A percentile compares a stretch with the other conserved stretches of the same genome.
phyloP scores from a whole-genome alignment of 148 eudicot genomes.

The Arctostaphylos glauca region DNA sequence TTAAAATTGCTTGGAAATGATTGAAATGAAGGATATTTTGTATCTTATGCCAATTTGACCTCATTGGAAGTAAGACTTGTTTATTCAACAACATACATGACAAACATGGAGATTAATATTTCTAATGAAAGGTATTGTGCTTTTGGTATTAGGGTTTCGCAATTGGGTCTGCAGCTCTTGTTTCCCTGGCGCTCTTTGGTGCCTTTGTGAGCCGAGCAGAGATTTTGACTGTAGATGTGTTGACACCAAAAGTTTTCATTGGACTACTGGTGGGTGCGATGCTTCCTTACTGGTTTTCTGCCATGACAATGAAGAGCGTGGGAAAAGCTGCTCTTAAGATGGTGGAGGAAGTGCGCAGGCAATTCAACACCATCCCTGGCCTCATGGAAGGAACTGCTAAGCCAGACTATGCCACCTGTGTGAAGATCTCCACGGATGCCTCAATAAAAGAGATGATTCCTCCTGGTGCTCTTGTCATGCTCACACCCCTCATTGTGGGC shows the following conservation, averaged over 20 bases:
- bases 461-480: conserved; percentile 93
- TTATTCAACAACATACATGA: neutral
- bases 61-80: neutral
- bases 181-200: conserved; percentile 85
- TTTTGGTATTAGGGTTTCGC: conserved; percentile 66
- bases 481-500: conserved; percentile 84
- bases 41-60: neutral
- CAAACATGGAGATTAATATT: neutral
- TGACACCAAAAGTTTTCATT: conserved; percentile 84
- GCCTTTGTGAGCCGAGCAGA: conserved; percentile 87
- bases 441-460: conserved; percentile 94
- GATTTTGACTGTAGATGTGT: conserved; percentile 69
- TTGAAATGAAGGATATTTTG: neutral
- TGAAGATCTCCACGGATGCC: conserved; percentile 96
- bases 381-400: conserved; percentile 88
- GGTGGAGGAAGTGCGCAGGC: conserved; percentile 98
- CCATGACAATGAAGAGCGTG: conserved; percentile 99
- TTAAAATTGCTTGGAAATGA: neutral
- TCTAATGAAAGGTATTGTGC: neutral
- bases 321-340: conserved; percentile 91
- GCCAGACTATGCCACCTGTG: conserved; percentile 94
- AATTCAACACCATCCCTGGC: conserved; percentile 90
- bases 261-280: conserved; percentile 93
- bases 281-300: conserved; percentile 99
- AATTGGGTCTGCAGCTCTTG: conserved; percentile 93